Conservation (phyloP, 352 stramenopile genomes). For the Pythium dissimile region DNA sequence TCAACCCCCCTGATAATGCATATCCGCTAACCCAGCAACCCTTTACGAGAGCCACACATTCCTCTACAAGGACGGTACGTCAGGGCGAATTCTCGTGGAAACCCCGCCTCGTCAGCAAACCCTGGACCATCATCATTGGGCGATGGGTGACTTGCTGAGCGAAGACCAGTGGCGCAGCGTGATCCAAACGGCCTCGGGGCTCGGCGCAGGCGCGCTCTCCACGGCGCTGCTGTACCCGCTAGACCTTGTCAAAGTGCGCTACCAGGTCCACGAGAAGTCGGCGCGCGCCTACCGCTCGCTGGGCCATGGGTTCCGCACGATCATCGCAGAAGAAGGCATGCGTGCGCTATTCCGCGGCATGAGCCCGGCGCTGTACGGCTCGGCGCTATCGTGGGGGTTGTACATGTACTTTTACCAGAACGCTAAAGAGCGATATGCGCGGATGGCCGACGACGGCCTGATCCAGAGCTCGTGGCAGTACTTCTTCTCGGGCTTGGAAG, state of each 20-base stretch:
- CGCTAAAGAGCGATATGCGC: conserved; percentile 86
- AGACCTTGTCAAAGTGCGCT: conserved; percentile 96
- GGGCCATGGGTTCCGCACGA: conserved; percentile 67
- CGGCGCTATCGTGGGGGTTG: conserved; percentile 94
- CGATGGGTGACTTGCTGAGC: conserved; percentile 44
- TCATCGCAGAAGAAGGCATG: conserved; percentile 85
- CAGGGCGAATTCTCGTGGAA: conserved; percentile 5
- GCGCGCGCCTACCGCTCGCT: conserved; percentile 63
- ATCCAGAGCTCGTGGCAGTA: conserved; percentile 81
- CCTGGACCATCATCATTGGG: neutral
- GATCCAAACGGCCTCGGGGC: conserved; percentile 60
- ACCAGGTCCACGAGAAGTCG: conserved; percentile 94
- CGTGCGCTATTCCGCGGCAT: conserved; percentile 92
- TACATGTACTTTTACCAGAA: conserved; percentile 99
- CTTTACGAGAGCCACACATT: neutral
- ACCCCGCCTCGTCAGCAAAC: neutral
- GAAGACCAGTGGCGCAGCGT: conserved; percentile 65
- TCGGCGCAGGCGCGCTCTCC: conserved; percentile 76
- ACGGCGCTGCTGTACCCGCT: conserved; percentile 93
- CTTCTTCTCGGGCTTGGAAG: conserved; percentile 79
- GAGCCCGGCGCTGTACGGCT: conserved; percentile 94
- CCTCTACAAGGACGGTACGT: conserved; percentile 17
- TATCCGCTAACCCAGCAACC: neutral
- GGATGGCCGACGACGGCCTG: conserved; percentile 59
- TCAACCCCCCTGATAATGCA: conserved; percentile 4